Percentiles rank a stretch among this genome's conserved stretches.
Evolutionary conservation across 2,329 filamentous ascomycete genomes (phyloP).

Genomic region (Alternaria infectoria): DNA sequence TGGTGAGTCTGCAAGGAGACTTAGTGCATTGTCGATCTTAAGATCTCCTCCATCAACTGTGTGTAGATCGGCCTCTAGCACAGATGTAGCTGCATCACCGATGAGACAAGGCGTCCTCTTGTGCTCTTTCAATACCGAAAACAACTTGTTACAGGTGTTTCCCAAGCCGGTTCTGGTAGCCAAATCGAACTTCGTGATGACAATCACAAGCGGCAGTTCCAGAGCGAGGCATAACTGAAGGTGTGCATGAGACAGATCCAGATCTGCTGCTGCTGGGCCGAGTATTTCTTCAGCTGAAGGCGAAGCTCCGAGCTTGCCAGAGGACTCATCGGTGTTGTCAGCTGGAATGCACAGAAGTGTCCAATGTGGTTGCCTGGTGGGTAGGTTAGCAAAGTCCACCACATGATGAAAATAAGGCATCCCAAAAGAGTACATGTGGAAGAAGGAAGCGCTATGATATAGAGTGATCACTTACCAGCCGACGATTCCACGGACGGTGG

Average conservation of each 20-base stretch:
- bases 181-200: conserved; percentile 90
- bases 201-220: conserved; percentile 75
- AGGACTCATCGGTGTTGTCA: conserved; percentile 66
- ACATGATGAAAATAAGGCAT: not conserved
- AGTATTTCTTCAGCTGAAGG: conserved; percentile 60
- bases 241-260: conserved; percentile 79
- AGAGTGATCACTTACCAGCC: conserved; percentile 66
- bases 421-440: not conserved
- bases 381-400: conserved; percentile 5
- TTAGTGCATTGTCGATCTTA: conserved; percentile 65
- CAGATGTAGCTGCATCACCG: conserved; percentile 30
- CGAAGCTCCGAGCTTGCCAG: conserved; percentile 53
- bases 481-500: conserved; percentile 85
- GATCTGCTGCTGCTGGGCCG: conserved; percentile 60
- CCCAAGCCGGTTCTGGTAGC: conserved; percentile 76
- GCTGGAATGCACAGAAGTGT: conserved; percentile 86
- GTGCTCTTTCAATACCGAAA: conserved; percentile 77
- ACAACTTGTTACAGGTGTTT: conserved; percentile 72
- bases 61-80: conserved; percentile 55
- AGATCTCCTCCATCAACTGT: conserved; percentile 64
- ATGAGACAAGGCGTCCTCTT: conserved; percentile 78
- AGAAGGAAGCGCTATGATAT: not conserved
- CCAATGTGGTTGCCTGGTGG: conserved; percentile 77
- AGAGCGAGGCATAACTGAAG: conserved; percentile 85
- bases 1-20: conserved; percentile 55